Base-by-base conservation (phyloP, 1,284 basidiomycete species). In the Ganoderma lingzhi region DNA sequence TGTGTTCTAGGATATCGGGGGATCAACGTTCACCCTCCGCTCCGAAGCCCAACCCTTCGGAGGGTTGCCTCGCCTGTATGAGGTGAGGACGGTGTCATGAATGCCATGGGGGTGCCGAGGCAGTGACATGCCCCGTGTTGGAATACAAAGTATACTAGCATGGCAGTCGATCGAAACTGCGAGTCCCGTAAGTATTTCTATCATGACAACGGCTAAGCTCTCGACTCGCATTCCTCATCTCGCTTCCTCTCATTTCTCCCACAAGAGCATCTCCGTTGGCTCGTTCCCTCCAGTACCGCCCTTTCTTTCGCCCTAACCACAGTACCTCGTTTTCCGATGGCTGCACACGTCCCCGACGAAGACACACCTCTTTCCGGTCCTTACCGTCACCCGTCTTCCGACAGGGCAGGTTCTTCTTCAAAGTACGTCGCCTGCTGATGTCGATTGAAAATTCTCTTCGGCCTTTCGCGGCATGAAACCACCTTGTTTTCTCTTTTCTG, bases 151-250 rank as follows among this genome's bases (percentile, higher is more conserved):
- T 51, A 8, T 51, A 51, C 23, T 28, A 51, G 48, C 28, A 2
- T 51, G 48, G 48, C 10, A 32, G 53, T 56, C 30, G 53, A 56
- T 35, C 32, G 14, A 56, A 55, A 35, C 53, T 56, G 53, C 30
- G 30, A 56, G 53, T 32, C 53, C 28, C 14, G 53, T 35, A 35
- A 32, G 30, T 56, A 56, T 55, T 55, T 55, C 53, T 56, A 56
- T 32, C 53, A 32, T 19, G 15, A 17, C 53, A 32, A 6, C 53
- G 14, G 15, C 53, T 56, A 12, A 56, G 53, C 53, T 56, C 53
- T 14, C 30, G 15, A 35, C 6, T 19, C 15, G 30, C 30, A 14
- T 35, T 32, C 17, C 53, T 35, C 53, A 56, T 55, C 53, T 53
- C 51, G 51, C 51, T 32, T 32, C 30, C 30, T 56, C 17, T 28